Evolutionary conservation across 495 filamentous ascomycete species (phyloP), one percentile per base, ranked within the genome.

Genomic region (Neurospora sp.): DNA sequence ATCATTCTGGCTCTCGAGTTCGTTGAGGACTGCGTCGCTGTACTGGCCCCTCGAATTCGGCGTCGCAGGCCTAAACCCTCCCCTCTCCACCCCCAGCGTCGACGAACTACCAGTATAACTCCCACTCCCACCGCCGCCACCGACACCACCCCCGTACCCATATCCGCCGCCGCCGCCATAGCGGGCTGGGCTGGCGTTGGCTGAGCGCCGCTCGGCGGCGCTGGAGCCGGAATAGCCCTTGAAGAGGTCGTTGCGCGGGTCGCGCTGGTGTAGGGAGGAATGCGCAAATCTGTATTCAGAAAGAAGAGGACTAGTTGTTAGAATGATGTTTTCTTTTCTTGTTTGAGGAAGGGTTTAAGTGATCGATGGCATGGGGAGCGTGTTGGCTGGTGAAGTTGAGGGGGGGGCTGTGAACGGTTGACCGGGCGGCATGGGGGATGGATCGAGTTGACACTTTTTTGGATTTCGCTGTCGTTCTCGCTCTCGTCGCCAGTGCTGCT

Each of bases 1-100:
- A 76, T 98, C 96, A 78, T 98, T 99, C 81, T 98, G 96, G 75
- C 91, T 94, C 81, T 99, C 96, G 31, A 99, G 88, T 79, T 96
- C 94, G 78, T 92, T 93, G 31, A 98, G 89, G 70, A 98, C 94
- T 48, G 94, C 92, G 75, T 96, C 94, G 74, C 90, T 93, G 82
- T 98, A 98, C 81, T 97, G 95, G 69, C 96, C 96, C 79, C 86
- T 93, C 75, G 87, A 87, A 83, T 98, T 94, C 73, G 94, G 94
- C 69, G 94, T 97, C 73, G 94, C 96, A 48, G 88, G 82, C 65
- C 82, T 78, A 69, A 79, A 89, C 31, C 79, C 81, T 2, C 75
- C 79, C 45, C 79, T 70, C 35, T 41, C 75, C 0, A 83, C 82
- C 8, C 82, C 81, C 9, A 84, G 74, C 22, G 53, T 61, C 14